Evolutionary conservation across 2,329 filamentous ascomycete genomes (phyloP).

Genomic region (Cadophora sp.): DNA sequence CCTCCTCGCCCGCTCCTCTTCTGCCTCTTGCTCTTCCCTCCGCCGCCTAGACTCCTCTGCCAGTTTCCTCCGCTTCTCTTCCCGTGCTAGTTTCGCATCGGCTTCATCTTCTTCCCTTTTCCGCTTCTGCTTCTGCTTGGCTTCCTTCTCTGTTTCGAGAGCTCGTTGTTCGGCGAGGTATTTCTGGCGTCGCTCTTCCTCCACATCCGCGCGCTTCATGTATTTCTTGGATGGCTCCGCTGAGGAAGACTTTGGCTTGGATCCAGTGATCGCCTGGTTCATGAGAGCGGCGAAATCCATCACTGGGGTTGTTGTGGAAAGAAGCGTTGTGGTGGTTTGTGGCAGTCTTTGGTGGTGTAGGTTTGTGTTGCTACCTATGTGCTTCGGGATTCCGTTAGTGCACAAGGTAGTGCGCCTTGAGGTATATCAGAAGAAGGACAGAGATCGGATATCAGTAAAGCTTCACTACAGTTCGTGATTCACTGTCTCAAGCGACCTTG

Average conservation of each 20-base stretch:
- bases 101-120: slow-evolving; percentile 88
- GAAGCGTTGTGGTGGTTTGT: neutral
- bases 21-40: slow-evolving; percentile 75
- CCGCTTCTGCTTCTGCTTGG: slow-evolving; percentile 78
- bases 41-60: slow-evolving; percentile 79
- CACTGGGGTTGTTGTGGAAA: slow-evolving; percentile 39
- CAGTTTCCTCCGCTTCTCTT: slow-evolving; percentile 81
- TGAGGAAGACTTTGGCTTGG: slow-evolving; percentile 59
- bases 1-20: slow-evolving; percentile 74
- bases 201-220: slow-evolving; percentile 82
- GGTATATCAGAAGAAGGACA: neutral
- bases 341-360: neutral
- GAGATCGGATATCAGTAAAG: neutral
- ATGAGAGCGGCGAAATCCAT: slow-evolving; percentile 98
- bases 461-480: neutral
- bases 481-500: neutral
- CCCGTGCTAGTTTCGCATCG: slow-evolving; percentile 69
- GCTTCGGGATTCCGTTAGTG: too few relatives aligned
- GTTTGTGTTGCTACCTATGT: neutral
- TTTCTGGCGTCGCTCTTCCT: slow-evolving; percentile 79
- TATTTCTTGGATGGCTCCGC: slow-evolving; percentile 69
- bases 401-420: neutral
- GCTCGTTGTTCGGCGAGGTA: slow-evolving; percentile 84
- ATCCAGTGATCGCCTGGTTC: slow-evolving; percentile 89
- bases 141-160: slow-evolving; percentile 73